phyloP scores from a whole-genome alignment of 2,329 filamentous ascomycete genomes.

The Colletotrichum tanaceti region DNA sequence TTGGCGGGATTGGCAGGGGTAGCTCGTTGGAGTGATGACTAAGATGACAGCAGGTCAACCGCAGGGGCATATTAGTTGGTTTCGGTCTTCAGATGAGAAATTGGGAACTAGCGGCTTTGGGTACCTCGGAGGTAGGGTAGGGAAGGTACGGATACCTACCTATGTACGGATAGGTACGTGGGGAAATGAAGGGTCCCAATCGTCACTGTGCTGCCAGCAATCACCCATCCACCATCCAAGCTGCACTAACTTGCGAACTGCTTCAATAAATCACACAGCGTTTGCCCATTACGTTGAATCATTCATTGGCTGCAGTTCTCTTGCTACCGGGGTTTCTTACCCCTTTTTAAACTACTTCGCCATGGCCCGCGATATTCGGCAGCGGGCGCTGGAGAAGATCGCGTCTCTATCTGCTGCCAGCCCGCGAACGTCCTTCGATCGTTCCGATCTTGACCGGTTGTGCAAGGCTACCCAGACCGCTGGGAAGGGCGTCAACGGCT shows the following conservation, averaged over 20 bases:
- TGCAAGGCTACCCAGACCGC: constrained; percentile 67
- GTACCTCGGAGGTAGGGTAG: no score
- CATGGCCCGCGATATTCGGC: constrained; percentile 69
- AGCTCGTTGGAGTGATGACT: constrained; percentile 55
- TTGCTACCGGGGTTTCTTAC: constrained; percentile 9
- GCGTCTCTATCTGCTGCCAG: constrained; percentile 70
- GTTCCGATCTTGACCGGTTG: constrained; percentile 71
- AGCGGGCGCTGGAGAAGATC: constrained; percentile 73
- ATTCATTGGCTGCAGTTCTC: neutral
- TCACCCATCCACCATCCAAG: neutral
- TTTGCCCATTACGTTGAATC: neutral
- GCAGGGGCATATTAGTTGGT: constrained; percentile 35
- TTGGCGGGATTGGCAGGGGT: constrained; percentile 45
- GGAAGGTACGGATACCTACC: no score
- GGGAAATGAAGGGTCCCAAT: constrained; percentile 10
- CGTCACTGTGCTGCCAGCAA: constrained; percentile 29
- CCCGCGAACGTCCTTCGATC: constrained; percentile 66
- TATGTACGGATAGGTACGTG: neutral
- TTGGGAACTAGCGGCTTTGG: neutral
- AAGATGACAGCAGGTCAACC: constrained; percentile 46
- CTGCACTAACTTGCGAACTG: neutral
- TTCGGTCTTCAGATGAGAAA: constrained; percentile 22
- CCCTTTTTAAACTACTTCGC: constrained; percentile 28
- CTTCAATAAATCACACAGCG: constrained; percentile 9
- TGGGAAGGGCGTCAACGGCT: constrained; percentile 61